Percentiles rank a stretch among this genome's conserved stretches.
Conservation (phyloP, 441 rosid species). For the Pelargonium cotyledonis region DNA sequence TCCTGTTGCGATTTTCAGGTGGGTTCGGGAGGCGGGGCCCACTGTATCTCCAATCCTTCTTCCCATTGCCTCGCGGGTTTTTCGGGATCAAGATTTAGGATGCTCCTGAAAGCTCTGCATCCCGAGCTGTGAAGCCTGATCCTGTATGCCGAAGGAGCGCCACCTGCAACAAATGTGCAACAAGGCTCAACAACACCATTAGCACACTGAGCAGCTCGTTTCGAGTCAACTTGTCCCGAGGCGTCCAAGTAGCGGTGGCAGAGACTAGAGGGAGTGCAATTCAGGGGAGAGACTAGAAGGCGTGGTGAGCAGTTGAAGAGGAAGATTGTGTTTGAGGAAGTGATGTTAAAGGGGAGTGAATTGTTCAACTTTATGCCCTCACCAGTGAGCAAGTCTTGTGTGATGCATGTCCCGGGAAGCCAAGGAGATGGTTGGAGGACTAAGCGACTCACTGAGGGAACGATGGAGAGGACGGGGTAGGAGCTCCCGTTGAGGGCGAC, state of each 20-base stretch:
- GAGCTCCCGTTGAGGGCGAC: conserved; percentile 44
- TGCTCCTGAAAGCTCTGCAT: conserved; percentile 52
- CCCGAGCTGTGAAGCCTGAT: conserved; percentile 56
- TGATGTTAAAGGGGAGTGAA: conserved; percentile 54
- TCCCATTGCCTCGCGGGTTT: conserved; percentile 42
- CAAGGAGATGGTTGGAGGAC: conserved; percentile 49
- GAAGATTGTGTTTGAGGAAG: conserved; percentile 52
- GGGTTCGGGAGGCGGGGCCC: conserved; percentile 49
- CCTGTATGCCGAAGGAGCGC: conserved; percentile 56
- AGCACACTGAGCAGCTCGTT: conserved; percentile 39
- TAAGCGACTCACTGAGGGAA: conserved; percentile 33
- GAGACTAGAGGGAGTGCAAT: conserved; percentile 52
- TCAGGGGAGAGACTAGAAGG: conserved; percentile 50
- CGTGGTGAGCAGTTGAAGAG: conserved; percentile 56
- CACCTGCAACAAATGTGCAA: conserved; percentile 52
- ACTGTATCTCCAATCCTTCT: conserved; percentile 54
- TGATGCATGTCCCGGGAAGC: conserved; percentile 33
- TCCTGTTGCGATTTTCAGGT: conserved; percentile 36
- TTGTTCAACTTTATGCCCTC: conserved; percentile 47
- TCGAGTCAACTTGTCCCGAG: conserved; percentile 33
- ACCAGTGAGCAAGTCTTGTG: conserved; percentile 37
- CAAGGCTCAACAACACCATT: conserved; percentile 33
- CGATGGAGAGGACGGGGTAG: conserved; percentile 38
- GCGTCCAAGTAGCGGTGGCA: conserved; percentile 48
- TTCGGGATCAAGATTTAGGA: conserved; percentile 39